phyloP scores from a whole-genome alignment of 2,329 filamentous ascomycete species.

The Pseudocercospora vitis region DNA sequence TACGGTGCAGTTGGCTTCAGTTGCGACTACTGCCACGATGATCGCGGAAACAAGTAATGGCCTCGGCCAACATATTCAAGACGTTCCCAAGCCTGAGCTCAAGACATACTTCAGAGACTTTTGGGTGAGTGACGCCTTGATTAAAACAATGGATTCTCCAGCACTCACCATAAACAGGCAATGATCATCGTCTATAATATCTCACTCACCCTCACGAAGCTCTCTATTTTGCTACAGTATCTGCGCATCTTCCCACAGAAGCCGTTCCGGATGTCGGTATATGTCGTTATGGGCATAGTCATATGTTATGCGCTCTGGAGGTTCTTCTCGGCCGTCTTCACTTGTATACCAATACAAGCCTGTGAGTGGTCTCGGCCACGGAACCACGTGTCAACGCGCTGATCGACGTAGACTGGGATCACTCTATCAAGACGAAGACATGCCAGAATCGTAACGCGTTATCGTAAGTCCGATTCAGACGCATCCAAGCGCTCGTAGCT shows the following conservation, averaged over 20 bases:
- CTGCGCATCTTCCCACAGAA: slow-evolving; percentile 47
- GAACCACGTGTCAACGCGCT: background rate
- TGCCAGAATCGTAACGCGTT: slow-evolving; percentile 15
- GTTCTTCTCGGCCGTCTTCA: slow-evolving; percentile 42
- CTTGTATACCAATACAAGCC: slow-evolving; percentile 43
- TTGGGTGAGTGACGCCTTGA: too few species aligned
- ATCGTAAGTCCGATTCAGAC: slow-evolving; percentile 2
- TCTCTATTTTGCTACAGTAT: slow-evolving; percentile 51
- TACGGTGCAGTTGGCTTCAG: slow-evolving; percentile 1
- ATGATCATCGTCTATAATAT: slow-evolving; percentile 39
- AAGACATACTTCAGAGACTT: slow-evolving; percentile 12
- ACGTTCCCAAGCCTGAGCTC: slow-evolving; percentile 6
- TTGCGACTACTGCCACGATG: background rate
- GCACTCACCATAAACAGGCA: too few species aligned
- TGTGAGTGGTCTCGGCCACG: background rate
- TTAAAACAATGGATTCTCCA: too few species aligned
- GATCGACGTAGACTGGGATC: slow-evolving; percentile 42
- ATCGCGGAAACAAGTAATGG: slow-evolving; percentile 7
- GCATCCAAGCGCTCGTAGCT: background rate
- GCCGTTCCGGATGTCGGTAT: slow-evolving; percentile 37
- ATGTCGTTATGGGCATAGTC: slow-evolving; percentile 34
- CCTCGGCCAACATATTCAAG: slow-evolving; percentile 9
- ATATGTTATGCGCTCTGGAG: slow-evolving; percentile 34
- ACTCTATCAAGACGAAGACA: slow-evolving; percentile 17
- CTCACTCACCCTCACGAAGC: slow-evolving; percentile 43